phyloP scores from a whole-genome alignment of 768 basidiomycete species.

The Podaxis carcinomalis region DNA sequence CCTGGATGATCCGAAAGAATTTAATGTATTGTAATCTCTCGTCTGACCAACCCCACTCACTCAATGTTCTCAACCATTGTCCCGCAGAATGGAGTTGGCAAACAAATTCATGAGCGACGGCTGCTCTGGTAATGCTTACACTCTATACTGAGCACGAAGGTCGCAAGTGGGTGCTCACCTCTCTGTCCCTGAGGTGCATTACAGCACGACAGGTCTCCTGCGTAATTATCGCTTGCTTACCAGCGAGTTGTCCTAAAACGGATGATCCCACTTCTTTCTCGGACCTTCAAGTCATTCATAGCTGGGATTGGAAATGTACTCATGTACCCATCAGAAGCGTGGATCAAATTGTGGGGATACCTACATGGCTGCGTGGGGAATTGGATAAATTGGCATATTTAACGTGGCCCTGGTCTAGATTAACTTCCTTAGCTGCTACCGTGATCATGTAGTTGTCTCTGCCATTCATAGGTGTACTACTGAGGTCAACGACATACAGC shows the following conservation, averaged over 20 bases:
- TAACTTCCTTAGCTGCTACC: no score
- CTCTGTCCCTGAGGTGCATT: neutral
- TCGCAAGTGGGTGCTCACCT: neutral
- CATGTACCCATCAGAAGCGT: no score
- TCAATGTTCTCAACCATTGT: neutral
- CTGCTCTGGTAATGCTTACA: neutral
- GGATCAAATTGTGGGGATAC: no score
- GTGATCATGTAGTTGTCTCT: no score
- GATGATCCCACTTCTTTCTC: neutral
- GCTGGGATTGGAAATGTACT: no score
- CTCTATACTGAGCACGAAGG: neutral
- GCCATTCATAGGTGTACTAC: no score
- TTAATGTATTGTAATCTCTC: neutral
- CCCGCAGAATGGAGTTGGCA: neutral
- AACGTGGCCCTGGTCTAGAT: no score
- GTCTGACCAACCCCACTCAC: neutral
- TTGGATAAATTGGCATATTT: no score
- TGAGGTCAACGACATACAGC: no score
- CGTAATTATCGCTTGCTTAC: neutral
- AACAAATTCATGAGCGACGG: neutral
- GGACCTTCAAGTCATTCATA: neutral
- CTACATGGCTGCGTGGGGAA: no score
- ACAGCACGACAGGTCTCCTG: neutral
- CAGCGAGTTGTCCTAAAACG: neutral
- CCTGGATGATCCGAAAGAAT: neutral